These are phyloP conservation scores for Pyrus betulifolia DNA, from an alignment of 306 rosid genomes.

Conservation along the genomic window DNA sequence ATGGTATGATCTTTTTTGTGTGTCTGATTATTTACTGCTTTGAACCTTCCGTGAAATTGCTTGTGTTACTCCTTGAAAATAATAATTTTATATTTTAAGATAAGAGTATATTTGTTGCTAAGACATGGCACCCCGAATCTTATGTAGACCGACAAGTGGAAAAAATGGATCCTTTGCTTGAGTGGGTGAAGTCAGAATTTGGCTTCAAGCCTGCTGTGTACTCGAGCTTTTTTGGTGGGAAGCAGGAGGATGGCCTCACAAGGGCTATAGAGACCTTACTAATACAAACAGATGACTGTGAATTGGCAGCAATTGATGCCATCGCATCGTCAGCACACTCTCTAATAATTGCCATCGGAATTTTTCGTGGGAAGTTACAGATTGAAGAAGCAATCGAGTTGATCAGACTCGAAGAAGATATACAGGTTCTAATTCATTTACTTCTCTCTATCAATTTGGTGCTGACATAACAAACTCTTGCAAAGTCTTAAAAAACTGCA, in stretches of 20 bases:
- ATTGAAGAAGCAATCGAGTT: constrained; percentile 78
- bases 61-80: neutral
- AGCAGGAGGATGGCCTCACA: constrained; percentile 70
- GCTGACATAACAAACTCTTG: neutral
- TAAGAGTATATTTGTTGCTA: neutral
- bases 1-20: constrained; percentile 43
- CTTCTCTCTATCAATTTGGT: neutral
- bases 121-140: constrained; percentile 4
- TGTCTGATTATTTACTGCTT: neutral
- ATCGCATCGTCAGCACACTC: constrained; percentile 77
- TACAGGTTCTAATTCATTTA: constrained; percentile 46
- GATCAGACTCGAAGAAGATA: constrained; percentile 88
- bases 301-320: constrained; percentile 84
- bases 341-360: constrained; percentile 52
- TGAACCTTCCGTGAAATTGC: neutral
- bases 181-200: constrained; percentile 74
- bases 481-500: neutral
- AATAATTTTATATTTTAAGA: neutral
- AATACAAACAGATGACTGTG: constrained; percentile 63
- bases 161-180: constrained; percentile 74
- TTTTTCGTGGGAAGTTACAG: constrained; percentile 53
- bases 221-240: constrained; percentile 71
- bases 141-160: constrained; percentile 71
- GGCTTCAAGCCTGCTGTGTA: constrained; percentile 72
- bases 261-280: constrained; percentile 50